These are phyloP conservation scores for Hanseniaspora nectarophila DNA, from an alignment of 805 yeast genomes.

Conservation along the genomic window DNA sequence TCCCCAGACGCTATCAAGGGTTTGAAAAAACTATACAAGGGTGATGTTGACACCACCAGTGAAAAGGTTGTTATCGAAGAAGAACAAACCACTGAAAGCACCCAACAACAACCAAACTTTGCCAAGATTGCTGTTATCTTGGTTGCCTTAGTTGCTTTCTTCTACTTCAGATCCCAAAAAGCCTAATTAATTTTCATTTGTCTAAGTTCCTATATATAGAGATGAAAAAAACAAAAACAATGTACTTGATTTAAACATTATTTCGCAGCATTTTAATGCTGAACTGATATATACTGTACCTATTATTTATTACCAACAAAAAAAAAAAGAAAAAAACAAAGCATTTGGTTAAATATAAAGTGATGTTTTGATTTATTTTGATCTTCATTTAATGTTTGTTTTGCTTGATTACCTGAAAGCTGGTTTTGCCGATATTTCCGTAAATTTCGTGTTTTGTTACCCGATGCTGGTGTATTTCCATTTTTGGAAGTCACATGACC, in stretches of 20 bases:
- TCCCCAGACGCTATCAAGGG: slow-evolving; percentile 88
- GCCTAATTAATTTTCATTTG: background rate
- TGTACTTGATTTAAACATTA: background rate
- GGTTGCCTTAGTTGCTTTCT: slow-evolving; percentile 44
- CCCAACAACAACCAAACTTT: slow-evolving; percentile 34
- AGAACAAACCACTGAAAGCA: slow-evolving; percentile 41
- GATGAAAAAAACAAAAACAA: background rate
- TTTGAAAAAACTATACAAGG: slow-evolving; percentile 56
- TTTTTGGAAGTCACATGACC: background rate
- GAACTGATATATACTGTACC: background rate
- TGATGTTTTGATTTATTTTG: no score
- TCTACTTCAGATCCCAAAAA: slow-evolving; percentile 20
- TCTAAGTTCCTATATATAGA: background rate
- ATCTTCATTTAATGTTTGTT: no score
- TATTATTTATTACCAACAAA: background rate
- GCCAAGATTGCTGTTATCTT: slow-evolving; percentile 68
- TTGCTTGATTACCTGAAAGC: background rate
- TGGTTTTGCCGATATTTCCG: background rate
- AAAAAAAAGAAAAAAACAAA: background rate
- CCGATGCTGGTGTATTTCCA: background rate
- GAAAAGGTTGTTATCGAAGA: slow-evolving; percentile 25
- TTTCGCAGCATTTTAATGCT: background rate
- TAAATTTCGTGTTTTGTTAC: background rate
- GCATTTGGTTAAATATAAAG: background rate
- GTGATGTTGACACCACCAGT: slow-evolving; percentile 61